These are phyloP conservation scores for Stachybotrys echinatus DNA, from an alignment of 2,329 filamentous ascomycete genomes.

Conservation along the genomic window DNA sequence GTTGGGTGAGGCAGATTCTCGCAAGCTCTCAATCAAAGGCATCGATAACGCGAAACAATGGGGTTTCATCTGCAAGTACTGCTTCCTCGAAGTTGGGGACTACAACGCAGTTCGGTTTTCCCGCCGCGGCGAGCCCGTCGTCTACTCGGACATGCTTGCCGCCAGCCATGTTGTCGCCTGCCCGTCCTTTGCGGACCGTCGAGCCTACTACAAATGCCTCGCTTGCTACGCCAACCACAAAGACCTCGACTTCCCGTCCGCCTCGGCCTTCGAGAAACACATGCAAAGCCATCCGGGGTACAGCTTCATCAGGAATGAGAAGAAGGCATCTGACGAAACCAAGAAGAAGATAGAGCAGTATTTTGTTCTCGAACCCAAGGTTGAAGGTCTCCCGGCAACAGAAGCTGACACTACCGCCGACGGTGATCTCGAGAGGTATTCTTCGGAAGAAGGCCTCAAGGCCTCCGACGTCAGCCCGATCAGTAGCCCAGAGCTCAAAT, in stretches of 20 bases:
- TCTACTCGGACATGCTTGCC: neutral
- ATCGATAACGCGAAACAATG: neutral
- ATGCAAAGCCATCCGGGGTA: neutral
- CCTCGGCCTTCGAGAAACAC: neutral
- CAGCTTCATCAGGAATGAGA: neutral
- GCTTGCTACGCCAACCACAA: neutral
- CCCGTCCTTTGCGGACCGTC: neutral
- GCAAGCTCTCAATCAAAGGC: neutral
- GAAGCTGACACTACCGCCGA: neutral
- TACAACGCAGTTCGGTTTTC: neutral
- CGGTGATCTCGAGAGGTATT: neutral
- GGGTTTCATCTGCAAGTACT: neutral
- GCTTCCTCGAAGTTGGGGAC: neutral
- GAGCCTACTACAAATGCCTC: neutral
- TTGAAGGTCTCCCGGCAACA: neutral
- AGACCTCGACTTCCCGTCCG: neutral
- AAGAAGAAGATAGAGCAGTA: neutral
- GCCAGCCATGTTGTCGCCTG: neutral
- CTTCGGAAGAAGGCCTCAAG: neutral
- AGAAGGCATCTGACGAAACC: neutral
- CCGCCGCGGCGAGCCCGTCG: neutral
- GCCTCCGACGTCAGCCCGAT: neutral
- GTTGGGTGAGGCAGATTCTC: neutral
- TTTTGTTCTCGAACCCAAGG: neutral
- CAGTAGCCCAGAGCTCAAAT: neutral